Conservation (phyloP, 139 green algal species). For the Tetradesmus lagerheimii region DNA sequence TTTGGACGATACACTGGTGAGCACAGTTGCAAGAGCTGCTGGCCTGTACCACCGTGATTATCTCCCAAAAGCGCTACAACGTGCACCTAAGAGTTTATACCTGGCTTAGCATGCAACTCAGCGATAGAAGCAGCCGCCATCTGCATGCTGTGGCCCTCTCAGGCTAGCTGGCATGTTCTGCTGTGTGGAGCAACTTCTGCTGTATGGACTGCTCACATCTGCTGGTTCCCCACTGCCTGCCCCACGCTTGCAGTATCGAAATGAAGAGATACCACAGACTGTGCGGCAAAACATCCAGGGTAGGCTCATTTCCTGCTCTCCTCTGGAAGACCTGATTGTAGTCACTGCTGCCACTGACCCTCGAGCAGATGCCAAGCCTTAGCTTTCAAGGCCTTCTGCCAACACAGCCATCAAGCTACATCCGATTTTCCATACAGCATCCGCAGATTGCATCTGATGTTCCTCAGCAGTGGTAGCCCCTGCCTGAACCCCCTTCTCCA, state of each 20-base stretch:
- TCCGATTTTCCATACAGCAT: too few relatives aligned
- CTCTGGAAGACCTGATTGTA: not conserved
- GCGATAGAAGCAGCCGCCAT: too few relatives aligned
- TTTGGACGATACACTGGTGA: conserved; percentile 66
- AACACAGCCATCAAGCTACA: too few relatives aligned
- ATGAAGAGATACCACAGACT: conserved; percentile 50
- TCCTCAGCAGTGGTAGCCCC: not conserved
- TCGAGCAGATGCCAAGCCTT: not conserved
- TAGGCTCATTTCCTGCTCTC: not conserved
- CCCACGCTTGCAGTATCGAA: not conserved
- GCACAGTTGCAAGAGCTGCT: not conserved
- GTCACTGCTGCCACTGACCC: not conserved
- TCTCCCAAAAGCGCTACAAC: not conserved
- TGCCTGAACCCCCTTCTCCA: too few relatives aligned
- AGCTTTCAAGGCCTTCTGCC: not conserved
- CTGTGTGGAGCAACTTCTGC: not conserved
- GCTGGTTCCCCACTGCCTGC: not conserved
- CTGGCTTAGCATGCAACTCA: too few relatives aligned
- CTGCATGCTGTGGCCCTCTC: not conserved
- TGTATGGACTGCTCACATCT: not conserved
- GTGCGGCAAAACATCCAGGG: conserved; percentile 70
- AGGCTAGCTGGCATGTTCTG: not conserved
- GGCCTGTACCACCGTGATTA: not conserved
- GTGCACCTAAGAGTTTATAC: not conserved
- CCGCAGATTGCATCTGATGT: too few relatives aligned